These are phyloP conservation scores for Glycine latifolia DNA, from an alignment of 306 rosid species.

Conservation along the genomic window DNA sequence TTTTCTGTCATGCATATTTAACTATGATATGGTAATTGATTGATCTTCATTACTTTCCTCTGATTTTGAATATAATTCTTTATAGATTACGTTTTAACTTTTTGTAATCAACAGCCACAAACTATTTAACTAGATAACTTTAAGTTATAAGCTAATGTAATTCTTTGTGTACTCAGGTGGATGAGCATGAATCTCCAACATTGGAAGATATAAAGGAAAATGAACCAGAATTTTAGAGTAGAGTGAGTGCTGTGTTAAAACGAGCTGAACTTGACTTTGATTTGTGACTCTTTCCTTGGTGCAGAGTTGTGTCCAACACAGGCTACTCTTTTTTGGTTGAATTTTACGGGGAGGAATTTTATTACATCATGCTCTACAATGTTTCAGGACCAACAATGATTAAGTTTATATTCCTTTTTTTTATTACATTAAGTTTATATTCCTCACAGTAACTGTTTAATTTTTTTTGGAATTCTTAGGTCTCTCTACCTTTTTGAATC, in stretches of 20 bases:
- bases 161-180: constrained; percentile 65
- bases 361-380: background rate
- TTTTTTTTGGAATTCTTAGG: constrained; percentile 11
- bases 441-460: constrained; percentile 2
- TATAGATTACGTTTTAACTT: constrained; percentile 21
- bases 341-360: constrained; percentile 10
- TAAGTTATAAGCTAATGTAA: constrained; percentile 29
- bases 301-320: constrained; percentile 16
- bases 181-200: constrained; percentile 75
- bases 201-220: constrained; percentile 71
- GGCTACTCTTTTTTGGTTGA: constrained; percentile 4
- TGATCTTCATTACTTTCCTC: background rate
- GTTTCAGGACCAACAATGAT: background rate
- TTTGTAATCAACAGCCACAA: constrained; percentile 3
- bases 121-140: background rate
- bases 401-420: too few relatives aligned
- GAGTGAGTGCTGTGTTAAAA: constrained; percentile 68
- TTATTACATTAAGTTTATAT: background rate
- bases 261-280: constrained; percentile 79
- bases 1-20: background rate
- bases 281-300: constrained; percentile 40
- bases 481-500: background rate
- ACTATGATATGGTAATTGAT: constrained; percentile 8
- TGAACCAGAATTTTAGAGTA: constrained; percentile 73
- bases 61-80: background rate